Evolutionary conservation across 768 basidiomycete genomes (phyloP).

Genomic region (Mrakia blollopis): DNA sequence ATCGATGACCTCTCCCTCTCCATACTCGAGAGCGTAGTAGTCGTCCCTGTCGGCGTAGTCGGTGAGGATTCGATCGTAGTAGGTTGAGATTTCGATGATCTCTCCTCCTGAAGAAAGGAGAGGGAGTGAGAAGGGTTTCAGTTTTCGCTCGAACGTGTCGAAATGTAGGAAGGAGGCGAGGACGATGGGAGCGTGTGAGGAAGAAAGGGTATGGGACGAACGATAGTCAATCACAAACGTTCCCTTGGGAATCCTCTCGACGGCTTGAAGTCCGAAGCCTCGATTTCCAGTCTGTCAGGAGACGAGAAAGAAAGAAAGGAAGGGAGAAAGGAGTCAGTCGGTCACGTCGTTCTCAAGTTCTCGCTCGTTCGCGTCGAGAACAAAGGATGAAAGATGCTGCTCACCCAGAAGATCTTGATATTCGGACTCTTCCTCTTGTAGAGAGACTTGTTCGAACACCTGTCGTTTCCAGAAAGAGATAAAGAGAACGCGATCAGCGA

Average conservation of each 20-base stretch:
- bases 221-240: constrained; percentile 47
- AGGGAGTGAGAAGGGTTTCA: background rate
- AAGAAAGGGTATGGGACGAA: constrained; percentile 9
- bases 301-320: background rate
- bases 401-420: constrained; percentile 42
- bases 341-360: background rate
- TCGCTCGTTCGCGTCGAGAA: background rate
- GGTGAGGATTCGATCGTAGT: constrained; percentile 40
- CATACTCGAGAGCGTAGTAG: constrained; percentile 47
- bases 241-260: constrained; percentile 41
- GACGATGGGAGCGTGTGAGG: too few relatives aligned
- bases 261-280: constrained; percentile 44
- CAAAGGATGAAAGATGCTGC: constrained; percentile 21
- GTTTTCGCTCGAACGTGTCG: background rate
- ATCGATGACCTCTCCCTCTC: constrained; percentile 47
- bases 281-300: constrained; percentile 41
- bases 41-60: constrained; percentile 41
- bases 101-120: constrained; percentile 3
- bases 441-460: constrained; percentile 44
- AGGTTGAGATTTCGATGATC: constrained; percentile 42
- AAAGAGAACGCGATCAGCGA: background rate
- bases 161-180: background rate
- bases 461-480: constrained; percentile 1
- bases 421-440: constrained; percentile 36
- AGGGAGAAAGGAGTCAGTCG: background rate